Evolutionary conservation across 73 alveolate genomes (phyloP).

Genomic region (Durusdinium trenchii): DNA sequence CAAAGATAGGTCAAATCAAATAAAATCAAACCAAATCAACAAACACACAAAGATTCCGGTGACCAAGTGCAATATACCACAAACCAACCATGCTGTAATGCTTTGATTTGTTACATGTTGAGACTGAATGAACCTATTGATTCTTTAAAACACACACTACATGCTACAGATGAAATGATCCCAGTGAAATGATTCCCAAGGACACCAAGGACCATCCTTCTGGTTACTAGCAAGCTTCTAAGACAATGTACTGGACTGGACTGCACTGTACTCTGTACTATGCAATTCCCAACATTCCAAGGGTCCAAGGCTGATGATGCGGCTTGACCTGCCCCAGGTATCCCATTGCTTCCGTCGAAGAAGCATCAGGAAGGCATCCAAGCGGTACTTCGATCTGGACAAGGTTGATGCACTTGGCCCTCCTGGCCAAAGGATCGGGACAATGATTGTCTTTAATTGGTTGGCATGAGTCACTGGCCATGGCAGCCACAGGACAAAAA

Average conservation of each 20-base stretch:
- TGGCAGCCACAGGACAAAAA: background rate
- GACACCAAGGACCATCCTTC: no score
- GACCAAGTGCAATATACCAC: background rate
- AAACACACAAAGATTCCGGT: background rate
- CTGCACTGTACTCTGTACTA: no score
- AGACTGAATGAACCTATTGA: no score
- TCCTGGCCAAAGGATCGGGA: background rate
- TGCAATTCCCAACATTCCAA: no score
- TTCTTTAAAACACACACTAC: no score
- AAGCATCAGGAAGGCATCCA: background rate
- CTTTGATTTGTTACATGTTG: no score
- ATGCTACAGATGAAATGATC: no score
- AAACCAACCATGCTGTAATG: background rate
- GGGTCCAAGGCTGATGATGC: no score
- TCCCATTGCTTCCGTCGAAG: conserved; percentile 17
- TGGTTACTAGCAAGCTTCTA: no score
- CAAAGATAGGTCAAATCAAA: no score
- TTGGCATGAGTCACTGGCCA: background rate
- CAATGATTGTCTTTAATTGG: background rate
- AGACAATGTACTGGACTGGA: no score
- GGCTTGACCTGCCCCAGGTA: background rate
- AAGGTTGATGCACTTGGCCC: background rate
- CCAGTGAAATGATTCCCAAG: no score
- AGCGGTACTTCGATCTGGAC: background rate
- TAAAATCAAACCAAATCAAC: background rate